A percentile compares a stretch with the other conserved stretches of the same genome.
Conservation (phyloP, 352 stramenopile species). For the Saprolegnia diclina region DNA sequence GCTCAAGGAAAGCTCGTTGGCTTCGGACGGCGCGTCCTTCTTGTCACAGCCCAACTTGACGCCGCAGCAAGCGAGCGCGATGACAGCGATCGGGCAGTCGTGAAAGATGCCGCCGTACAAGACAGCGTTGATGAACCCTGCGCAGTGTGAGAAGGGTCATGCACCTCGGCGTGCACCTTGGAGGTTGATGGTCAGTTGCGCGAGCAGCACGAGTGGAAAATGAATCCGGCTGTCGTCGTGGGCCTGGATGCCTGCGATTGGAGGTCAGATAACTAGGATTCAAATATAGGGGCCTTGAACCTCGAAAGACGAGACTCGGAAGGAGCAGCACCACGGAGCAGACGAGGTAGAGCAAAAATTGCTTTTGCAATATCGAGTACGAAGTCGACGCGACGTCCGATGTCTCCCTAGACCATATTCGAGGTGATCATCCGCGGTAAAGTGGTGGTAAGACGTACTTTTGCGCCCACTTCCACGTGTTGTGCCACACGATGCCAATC, state of each 20-base stretch:
- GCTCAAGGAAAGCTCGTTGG: slow-evolving; percentile 44
- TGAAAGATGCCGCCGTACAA: slow-evolving; percentile 15
- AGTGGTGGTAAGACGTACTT: too few relatives aligned
- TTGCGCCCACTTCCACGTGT: slow-evolving; percentile 1
- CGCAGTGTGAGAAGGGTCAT: not conserved
- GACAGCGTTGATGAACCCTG: slow-evolving; percentile 10
- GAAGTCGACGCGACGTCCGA: slow-evolving; percentile 1
- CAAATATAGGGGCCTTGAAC: too few relatives aligned
- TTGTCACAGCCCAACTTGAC: not conserved
- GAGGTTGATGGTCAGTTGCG: slow-evolving; percentile 8
- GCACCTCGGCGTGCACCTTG: not conserved
- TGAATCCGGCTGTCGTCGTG: not conserved
- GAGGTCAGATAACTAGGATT: not conserved
- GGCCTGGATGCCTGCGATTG: not conserved
- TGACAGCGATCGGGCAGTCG: not conserved
- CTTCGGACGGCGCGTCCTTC: slow-evolving; percentile 31
- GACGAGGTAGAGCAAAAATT: not conserved
- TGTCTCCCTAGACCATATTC: not conserved
- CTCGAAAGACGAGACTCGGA: slow-evolving; percentile 1
- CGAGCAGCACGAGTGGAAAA: not conserved
- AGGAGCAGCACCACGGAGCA: slow-evolving; percentile 6
- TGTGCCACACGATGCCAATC: slow-evolving; percentile 1
- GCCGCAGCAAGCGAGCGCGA: not conserved
- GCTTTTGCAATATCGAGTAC: slow-evolving; percentile 8
- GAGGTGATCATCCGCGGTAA: too few relatives aligned